phyloP scores from a whole-genome alignment of 2,329 filamentous ascomycete species.

The Cladophialophora chaetospira region DNA sequence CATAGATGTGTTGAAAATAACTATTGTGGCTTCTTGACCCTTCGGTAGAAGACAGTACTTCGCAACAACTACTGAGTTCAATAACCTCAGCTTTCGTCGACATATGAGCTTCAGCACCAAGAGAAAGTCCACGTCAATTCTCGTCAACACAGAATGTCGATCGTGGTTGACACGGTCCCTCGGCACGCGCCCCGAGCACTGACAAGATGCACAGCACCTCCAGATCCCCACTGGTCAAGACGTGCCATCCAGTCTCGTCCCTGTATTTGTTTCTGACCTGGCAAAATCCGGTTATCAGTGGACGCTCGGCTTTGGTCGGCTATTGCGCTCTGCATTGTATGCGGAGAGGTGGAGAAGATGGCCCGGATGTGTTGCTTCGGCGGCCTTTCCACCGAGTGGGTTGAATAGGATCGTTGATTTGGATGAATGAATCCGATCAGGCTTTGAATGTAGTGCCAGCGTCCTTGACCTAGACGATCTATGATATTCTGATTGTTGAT shows the following conservation, averaged over 20 bases:
- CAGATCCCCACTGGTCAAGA: background rate
- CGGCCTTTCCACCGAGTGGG: slow-evolving; percentile 6
- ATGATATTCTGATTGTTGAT: too few relatives aligned
- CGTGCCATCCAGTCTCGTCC: background rate
- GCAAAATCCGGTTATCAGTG: background rate
- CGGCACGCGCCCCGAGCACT: background rate
- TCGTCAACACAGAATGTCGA: too few relatives aligned
- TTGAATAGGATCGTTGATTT: background rate
- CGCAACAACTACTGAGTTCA: too few relatives aligned
- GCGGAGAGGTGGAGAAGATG: background rate
- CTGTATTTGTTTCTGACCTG: background rate
- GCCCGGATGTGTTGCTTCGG: background rate
- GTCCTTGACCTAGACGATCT: too few relatives aligned
- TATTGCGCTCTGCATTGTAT: background rate
- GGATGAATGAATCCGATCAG: too few relatives aligned
- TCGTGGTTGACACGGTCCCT: background rate
- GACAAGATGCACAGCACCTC: background rate
- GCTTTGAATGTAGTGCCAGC: too few relatives aligned
- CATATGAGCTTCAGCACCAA: too few relatives aligned
- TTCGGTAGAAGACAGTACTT: too few relatives aligned
- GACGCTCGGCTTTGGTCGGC: slow-evolving; percentile 1
- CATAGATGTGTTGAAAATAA: too few relatives aligned
- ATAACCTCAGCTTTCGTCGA: too few relatives aligned
- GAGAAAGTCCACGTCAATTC: too few relatives aligned
- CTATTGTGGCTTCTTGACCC: too few relatives aligned